Base-by-base conservation (phyloP, 495 filamentous ascomycete species). In the Talaromyces ruber region DNA sequence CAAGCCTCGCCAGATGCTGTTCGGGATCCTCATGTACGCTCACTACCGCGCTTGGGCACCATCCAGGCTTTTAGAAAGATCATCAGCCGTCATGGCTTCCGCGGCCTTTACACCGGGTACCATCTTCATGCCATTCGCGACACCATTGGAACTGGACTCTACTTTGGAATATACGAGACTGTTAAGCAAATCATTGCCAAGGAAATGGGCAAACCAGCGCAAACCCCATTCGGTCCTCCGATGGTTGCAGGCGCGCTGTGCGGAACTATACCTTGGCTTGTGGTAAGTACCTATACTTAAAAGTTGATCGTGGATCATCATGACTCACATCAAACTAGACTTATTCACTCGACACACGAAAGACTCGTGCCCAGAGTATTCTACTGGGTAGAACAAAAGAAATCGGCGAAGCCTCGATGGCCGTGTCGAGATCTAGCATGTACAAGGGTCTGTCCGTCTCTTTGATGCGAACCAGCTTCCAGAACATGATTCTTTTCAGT, bases 131-230 rank as follows among this genome's bases (percentile, higher is more conserved):
- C 72, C 82, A 84, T 95, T 69, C 85, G 93, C 53, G 93, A 97
- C 69, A 94, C 90, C 0, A 80, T 96, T 54, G 93, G 93, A 25
- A 94, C 93, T 2, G 91, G 82, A 2, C 86, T 96, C 60, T 97
- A 97, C 71, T 97, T 97, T 68, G 86, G 87, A 61, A 89, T 92
- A 64, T 97, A 97, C 70, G 93, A 97, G 70, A 90, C 87, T 64
- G 85, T 86, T 61, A 97, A 97, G 73, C 90, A 96, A 71, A 68
- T 94, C 47, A 83, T 93, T 45, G 86, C 87, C 30, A 92, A 74
- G 43, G 72, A 76, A 60, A 64, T 76, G 28, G 76, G 77, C 4
- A 60, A 60, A 30, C 67, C 66, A 3, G 70, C 74, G 34, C 73
- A 72, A 30, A 74, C 71, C 28, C 75, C 74, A 0, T 72, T 80